These are phyloP conservation scores for Moesziomyces sp. DNA, from an alignment of 1,284 basidiomycete genomes.

Conservation along the genomic window DNA sequence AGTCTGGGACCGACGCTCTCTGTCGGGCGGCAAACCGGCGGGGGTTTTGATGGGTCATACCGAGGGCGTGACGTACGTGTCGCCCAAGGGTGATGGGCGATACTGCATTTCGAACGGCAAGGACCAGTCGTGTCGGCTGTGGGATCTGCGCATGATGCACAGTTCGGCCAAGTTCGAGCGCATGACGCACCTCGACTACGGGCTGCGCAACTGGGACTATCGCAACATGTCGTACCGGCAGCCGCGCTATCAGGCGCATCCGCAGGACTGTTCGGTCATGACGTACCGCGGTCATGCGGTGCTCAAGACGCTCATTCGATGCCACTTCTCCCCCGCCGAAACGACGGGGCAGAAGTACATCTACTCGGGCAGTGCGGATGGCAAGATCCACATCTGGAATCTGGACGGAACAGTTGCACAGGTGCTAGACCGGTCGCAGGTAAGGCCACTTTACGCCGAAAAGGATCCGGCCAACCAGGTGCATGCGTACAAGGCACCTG, in stretches of 20 bases:
- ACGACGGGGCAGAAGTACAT: conserved; percentile 93
- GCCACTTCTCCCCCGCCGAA: conserved; percentile 90
- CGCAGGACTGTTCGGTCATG: conserved; percentile 93
- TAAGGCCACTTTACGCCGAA: conserved; percentile 74
- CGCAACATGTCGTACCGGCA: conserved; percentile 71
- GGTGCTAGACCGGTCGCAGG: conserved; percentile 82
- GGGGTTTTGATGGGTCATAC: conserved; percentile 94
- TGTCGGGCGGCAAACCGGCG: conserved; percentile 81
- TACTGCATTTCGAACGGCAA: conserved; percentile 98
- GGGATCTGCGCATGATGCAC: conserved; percentile 94
- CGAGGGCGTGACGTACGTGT: conserved; percentile 72
- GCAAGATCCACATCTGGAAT: conserved; percentile 81
- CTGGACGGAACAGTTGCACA: conserved; percentile 86
- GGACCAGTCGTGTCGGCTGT: conserved; percentile 89
- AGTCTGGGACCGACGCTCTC: conserved; percentile 92
- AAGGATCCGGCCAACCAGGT: conserved; percentile 63
- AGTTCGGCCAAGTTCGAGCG: conserved; percentile 76
- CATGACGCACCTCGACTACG: conserved; percentile 73
- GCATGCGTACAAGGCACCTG: conserved; percentile 55
- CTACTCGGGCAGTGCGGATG: conserved; percentile 89
- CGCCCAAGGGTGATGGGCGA: conserved; percentile 79
- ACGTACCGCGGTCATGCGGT: conserved; percentile 89
- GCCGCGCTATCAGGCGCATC: conserved; percentile 74
- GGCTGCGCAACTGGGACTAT: conserved; percentile 81
- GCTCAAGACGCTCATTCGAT: conserved; percentile 91